Base-by-base conservation (phyloP, 371 early-diverging fungal genomes). In the Funneliformis caledonium region DNA sequence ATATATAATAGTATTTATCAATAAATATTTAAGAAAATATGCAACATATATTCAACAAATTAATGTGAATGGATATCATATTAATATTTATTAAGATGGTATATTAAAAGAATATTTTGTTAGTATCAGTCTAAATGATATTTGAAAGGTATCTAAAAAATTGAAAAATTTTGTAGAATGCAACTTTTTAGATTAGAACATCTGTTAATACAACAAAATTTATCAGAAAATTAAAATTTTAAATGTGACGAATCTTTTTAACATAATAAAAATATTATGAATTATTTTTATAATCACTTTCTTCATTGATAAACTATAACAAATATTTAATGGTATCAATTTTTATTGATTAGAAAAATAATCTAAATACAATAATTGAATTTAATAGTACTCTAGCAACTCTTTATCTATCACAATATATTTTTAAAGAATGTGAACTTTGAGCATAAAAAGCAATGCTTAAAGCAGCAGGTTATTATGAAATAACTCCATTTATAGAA, bases 161-260 rank as follows among this genome's bases (percentile, higher is more conserved):
- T 61, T 61, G n/a, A 61, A 61, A 61, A 61, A 65, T 67, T 67
- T 67, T 16, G 16, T 16, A 19, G 68, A 67, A 67, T 43, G 2
- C 68, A 67, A 67, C 42, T 67, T 37, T 67, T 67, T 67, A 43
- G 68, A 42, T 42, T 42, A 10, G 68, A 67, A 67, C 68, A 67
- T 67, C 42, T 19, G 42, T 67, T 67, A 67, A 67, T 43, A 14
- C 43, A 67, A 43, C 14, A 67, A 67, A 67, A 43, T 67, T 61
- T 61, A 26, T 19, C 61, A 61, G 11, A 61, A 26, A 6, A 22
- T 6, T 6, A 11, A 61, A 61, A n/a, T 26, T n/a, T n/a, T 22
- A 61, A 61, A 61, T 61, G 61, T 61, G 19, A 61, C n/a, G 19
- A 19, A 61, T n/a, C 22, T 19, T 61, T 61, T 61, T 69, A 47